A percentile compares a stretch with the other conserved stretches of the same genome.
These are phyloP conservation scores for Rhododendron griersonianum DNA, from an alignment of 148 eudicot genomes.

Conservation along the genomic window DNA sequence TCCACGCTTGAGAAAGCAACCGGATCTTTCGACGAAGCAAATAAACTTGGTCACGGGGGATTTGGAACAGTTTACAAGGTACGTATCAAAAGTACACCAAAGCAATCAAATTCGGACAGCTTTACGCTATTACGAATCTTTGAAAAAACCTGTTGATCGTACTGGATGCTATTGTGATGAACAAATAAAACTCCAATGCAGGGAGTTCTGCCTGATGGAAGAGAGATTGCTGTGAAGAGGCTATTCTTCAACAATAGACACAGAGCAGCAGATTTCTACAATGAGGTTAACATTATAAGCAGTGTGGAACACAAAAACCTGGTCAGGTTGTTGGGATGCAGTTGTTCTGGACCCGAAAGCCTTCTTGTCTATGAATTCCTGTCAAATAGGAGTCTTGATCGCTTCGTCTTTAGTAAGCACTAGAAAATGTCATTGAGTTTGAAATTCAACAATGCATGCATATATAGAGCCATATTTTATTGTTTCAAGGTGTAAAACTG, in stretches of 20 bases:
- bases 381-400: slow-evolving; percentile 51
- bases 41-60: slow-evolving; percentile 74
- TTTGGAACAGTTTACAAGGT: slow-evolving; percentile 73
- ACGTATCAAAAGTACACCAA: background rate
- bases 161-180: background rate
- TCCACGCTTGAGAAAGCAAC: slow-evolving; percentile 66
- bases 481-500: background rate
- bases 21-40: slow-evolving; percentile 40
- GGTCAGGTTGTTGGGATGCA: slow-evolving; percentile 56
- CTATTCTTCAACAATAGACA: slow-evolving; percentile 57
- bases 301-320: slow-evolving; percentile 60
- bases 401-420: slow-evolving; percentile 49
- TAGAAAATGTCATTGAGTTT: background rate
- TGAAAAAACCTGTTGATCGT: background rate
- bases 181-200: slow-evolving; percentile 5
- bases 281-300: slow-evolving; percentile 60
- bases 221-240: slow-evolving; percentile 69
- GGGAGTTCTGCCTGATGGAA: slow-evolving; percentile 59
- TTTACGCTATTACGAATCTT: background rate
- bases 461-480: background rate
- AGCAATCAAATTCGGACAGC: background rate
- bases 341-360: slow-evolving; percentile 68
- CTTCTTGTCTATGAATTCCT: slow-evolving; percentile 60
- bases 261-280: slow-evolving; percentile 67
- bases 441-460: background rate